Evolutionary conservation across 2,329 filamentous ascomycete genomes (phyloP), one percentile per base, ranked within the genome.

Genomic region (Xylaria sp.): DNA sequence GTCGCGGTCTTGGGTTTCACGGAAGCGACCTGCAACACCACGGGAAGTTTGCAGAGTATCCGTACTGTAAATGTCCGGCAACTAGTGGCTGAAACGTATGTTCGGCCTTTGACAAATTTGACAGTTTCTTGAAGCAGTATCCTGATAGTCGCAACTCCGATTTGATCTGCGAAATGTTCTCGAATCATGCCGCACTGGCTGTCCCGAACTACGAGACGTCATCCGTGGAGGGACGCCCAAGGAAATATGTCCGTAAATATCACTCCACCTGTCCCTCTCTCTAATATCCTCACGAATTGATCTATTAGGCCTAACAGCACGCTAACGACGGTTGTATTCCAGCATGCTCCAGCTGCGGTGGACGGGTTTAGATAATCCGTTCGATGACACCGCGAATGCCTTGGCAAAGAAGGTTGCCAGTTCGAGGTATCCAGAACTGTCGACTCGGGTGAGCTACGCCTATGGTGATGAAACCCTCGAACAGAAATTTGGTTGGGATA

Each of bases 181-280:
- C 63, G 1, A 65, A 58, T 11, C 28, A 71, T 2, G 69, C 69
- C 9, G 40, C 57, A 1, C 11, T 8, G 2, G 55, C 59, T 1
- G 64, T 71, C 2, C 28, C 61, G 0, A 47, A 58, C 4, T 67
- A 70, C 1, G 21, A 49, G 4, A 73, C 71, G 3, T 70, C 72
- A 1, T 23, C 64, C 72, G 4, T 73, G 69, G 71, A 58, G 69
- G 21, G 67, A 73, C 12, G 17, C 68, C 8, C 66, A 21, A 50
- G 69, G 57, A 14, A 62, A 65, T 31, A 54, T 67, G 64, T 70
- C 61, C n/a, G n/a, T n/a, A 38, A 64, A 62, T 33, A 43, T 33
- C 7, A 47, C 23, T 50, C 50, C 35, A n/a, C n/a, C n/a, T n/a
- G 33, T 42, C 12, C 7, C 12, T 6, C 17, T 43, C 3, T 49